Conservation (phyloP, 345 rosid genomes). For the Gossypioides kirkii region DNA sequence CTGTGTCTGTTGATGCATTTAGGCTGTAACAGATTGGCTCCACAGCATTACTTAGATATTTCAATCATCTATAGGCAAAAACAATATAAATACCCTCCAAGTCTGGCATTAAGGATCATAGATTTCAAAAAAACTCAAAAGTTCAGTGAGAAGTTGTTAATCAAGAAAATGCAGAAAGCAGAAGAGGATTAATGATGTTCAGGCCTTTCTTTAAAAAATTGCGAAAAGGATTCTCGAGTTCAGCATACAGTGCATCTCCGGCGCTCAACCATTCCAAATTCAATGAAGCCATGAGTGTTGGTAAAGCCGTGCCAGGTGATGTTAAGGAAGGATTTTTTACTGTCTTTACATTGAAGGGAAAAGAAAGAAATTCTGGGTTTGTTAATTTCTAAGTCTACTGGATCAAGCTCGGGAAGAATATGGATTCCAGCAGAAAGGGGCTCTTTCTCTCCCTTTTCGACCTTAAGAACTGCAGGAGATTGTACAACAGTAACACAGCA, state of each 20-base stretch:
- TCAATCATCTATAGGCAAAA: not conserved
- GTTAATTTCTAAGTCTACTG: slow-evolving; percentile 24
- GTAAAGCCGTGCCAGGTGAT: not conserved
- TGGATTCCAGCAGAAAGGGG: slow-evolving; percentile 28
- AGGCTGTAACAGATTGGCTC: not conserved
- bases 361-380: too few species aligned
- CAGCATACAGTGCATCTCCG: not conserved
- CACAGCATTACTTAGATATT: not conserved
- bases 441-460: slow-evolving; percentile 29
- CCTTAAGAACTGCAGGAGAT: slow-evolving; percentile 29
- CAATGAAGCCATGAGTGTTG: not conserved
- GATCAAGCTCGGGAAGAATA: slow-evolving; percentile 33
- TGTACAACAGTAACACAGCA: slow-evolving; percentile 1
- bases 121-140: not conserved
- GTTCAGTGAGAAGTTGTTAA: too few species aligned
- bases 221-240: not conserved
- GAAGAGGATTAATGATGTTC: not conserved
- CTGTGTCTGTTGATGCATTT: not conserved
- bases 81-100: not conserved
- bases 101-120: not conserved
- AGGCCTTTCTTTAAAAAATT: slow-evolving; percentile 4
- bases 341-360: slow-evolving; percentile 12
- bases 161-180: slow-evolving; percentile 1
- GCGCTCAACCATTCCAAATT: not conserved
- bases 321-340: slow-evolving; percentile 10